A percentile compares a stretch with the other conserved stretches of the same genome.
phyloP scores from a whole-genome alignment of 805 yeast genomes.

The Lachancea sp. region DNA sequence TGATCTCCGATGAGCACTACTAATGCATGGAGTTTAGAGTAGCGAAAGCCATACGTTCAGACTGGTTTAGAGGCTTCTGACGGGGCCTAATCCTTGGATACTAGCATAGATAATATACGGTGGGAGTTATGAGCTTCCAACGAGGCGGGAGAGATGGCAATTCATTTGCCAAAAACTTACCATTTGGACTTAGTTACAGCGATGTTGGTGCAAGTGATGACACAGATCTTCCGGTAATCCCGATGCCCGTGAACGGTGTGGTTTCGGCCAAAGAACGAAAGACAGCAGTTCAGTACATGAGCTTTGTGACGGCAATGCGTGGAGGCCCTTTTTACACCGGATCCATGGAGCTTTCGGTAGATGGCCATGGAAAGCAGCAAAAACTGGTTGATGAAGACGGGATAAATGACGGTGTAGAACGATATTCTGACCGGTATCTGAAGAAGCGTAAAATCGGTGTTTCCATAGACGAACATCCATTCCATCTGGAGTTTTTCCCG shows the following conservation, averaged over 20 bases:
- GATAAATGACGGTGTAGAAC: conserved; percentile 61
- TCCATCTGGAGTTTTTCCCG: conserved; percentile 64
- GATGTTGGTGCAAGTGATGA: conserved; percentile 44
- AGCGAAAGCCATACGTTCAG: no score
- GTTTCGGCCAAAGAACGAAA: conserved; percentile 45
- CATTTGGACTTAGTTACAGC: conserved; percentile 67
- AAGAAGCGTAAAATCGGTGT: conserved; percentile 64
- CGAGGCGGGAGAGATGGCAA: conserved; percentile 39
- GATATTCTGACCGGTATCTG: conserved; percentile 77
- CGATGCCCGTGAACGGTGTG: conserved; percentile 61
- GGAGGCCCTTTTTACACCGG: conserved; percentile 70
- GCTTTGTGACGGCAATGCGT: conserved; percentile 45
- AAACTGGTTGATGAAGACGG: conserved; percentile 36
- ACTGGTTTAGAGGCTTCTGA: neutral
- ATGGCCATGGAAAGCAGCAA: conserved; percentile 18
- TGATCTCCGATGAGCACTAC: no score
- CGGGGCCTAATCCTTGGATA: neutral
- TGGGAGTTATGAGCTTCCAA: conserved; percentile 45
- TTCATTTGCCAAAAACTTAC: conserved; percentile 40
- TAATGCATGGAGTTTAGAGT: no score
- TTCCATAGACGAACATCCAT: conserved; percentile 74
- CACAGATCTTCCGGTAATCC: conserved; percentile 37
- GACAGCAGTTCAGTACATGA: conserved; percentile 49
- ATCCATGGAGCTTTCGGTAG: conserved; percentile 32
- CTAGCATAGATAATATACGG: neutral